Base-by-base conservation (phyloP, 139 green algal species). In the Yamagishiella unicocca region DNA sequence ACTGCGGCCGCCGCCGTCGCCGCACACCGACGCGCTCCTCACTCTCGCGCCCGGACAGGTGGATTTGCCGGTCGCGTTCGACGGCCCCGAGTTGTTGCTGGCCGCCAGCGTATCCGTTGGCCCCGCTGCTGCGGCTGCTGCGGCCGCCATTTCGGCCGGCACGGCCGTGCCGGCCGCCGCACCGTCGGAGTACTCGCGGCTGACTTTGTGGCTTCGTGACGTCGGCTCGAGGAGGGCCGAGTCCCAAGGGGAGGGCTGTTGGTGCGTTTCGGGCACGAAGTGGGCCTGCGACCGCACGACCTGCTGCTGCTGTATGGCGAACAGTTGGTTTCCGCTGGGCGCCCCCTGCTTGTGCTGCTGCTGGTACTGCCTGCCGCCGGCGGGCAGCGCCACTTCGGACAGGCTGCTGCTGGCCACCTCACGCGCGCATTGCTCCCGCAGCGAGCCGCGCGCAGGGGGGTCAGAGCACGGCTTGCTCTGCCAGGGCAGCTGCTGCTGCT, bases 401-500 rank as follows among this genome's bases (percentile, higher is more conserved):
- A 58, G 50, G 50, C 50, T 25, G 50, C 50, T 17, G 50, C 50
- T 58, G 14, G 50, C n/a, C n/a, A n/a, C n/a, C n/a, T n/a, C n/a
- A n/a, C n/a, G 50, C 14, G 17, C 12, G 50, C 50, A 25, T 58
- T 58, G 50, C 50, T 58, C 50, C 50, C 12, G 17, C 50, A 17
- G 14, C 14, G 14, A 25, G 50, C 50, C 50, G 14, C 50, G 50
- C 50, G 50, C 50, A 17, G 50, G 14, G 14, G 17, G 14, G 17
- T 58, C 50, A 12, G 50, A 58, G 17, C 14, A 12, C 12, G 50
- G 50, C 12, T 25, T 12, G 50, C 50, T 58, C 12, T 58, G 50
- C 50, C 50, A 58, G 50, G 50, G 45, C 45, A 45, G 73, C 46
- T 35, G n/a, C 29, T 81, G 73, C 46, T 82, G 74, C 14, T 68